Percentiles rank a stretch among this genome's conserved stretches.
Evolutionary conservation across 257 asterid species (phyloP).

Genomic region (Echites panduratus): DNA sequence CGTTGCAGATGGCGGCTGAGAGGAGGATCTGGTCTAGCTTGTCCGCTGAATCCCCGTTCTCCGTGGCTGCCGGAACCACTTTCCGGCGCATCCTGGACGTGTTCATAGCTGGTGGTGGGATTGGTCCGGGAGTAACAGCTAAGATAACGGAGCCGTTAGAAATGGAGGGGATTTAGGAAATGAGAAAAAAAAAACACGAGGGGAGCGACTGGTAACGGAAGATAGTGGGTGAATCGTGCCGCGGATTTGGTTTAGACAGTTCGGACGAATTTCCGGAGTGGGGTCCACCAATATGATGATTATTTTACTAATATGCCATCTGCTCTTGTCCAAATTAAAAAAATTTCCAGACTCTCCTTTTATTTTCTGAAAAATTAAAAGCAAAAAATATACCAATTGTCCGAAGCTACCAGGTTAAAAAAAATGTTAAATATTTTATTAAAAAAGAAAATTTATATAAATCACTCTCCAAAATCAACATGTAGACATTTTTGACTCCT

Average conservation of each 20-base stretch:
- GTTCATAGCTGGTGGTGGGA: slow-evolving; percentile 32
- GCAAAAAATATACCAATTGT: too few relatives aligned
- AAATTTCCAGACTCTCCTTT: background rate
- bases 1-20: slow-evolving; percentile 84
- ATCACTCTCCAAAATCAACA: too few relatives aligned
- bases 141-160: slow-evolving; percentile 31
- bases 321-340: too few relatives aligned
- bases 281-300: background rate
- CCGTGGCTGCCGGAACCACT: slow-evolving; percentile 57
- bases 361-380: background rate
- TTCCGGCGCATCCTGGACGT: slow-evolving; percentile 71
- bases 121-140: slow-evolving; percentile 27
- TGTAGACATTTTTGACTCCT: too few relatives aligned
- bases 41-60: slow-evolving; percentile 70
- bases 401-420: too few relatives aligned
- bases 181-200: background rate
- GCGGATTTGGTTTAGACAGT: slow-evolving; percentile 12
- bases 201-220: slow-evolving; percentile 10
- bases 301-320: slow-evolving; percentile 7
- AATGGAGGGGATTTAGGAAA: slow-evolving; percentile 48
- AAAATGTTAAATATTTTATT: too few relatives aligned
- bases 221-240: slow-evolving; percentile 11
- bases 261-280: background rate
- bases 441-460: too few relatives aligned
- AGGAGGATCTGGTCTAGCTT: slow-evolving; percentile 89